Evolutionary conservation across 2,329 filamentous ascomycete genomes (phyloP), one percentile per base, ranked within the genome.

Genomic region (Ophiocordyceps unilateralis): DNA sequence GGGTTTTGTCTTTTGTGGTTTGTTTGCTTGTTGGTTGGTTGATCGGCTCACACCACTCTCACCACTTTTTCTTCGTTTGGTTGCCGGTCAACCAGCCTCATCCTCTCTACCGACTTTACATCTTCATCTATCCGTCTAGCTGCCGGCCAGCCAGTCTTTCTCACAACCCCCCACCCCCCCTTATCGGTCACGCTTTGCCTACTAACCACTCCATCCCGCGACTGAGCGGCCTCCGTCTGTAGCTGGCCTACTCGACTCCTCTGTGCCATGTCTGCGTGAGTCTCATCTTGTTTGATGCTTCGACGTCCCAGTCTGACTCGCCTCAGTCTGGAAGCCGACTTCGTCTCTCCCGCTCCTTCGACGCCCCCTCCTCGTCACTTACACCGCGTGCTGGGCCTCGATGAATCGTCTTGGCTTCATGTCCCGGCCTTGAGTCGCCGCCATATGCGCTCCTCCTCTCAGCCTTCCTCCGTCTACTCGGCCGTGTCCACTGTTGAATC

Each of bases 391-490:
- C 20, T 39, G 12, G 36, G 19, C 36, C 12, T 21, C 19, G 76
- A 76, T 60, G 72, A 78, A 51, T 61, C 69, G 39, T 67, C 71
- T 44, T 61, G 78, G 45, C 63, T 76, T 49, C 70, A 75, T 49
- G 66, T 75, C 47, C 64, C 72, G 21, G 74, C 63, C 58, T 14
- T 15, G 24, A 58, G 59, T 56, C 62, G 62, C 46, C 66, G 64
- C 49, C 77, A 83, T 58, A 68, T 66, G 58, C 76, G 77, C 55
- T 75, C 74, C 54, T 69, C 71, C 46, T 83, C 80, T 50, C 74
- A 77, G 53, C 70, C 72, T 41, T 83, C 72, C 40, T 83, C 81
- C 48, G 64, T 76, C 54, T 81, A 78, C 66, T 65, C 62, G 10
- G 45, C 50, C 42, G 72, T 81, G 58, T 84, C 81, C 39, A 75